Conservation (phyloP, 306 rosid genomes). For the Casuarina cunninghamiana region DNA sequence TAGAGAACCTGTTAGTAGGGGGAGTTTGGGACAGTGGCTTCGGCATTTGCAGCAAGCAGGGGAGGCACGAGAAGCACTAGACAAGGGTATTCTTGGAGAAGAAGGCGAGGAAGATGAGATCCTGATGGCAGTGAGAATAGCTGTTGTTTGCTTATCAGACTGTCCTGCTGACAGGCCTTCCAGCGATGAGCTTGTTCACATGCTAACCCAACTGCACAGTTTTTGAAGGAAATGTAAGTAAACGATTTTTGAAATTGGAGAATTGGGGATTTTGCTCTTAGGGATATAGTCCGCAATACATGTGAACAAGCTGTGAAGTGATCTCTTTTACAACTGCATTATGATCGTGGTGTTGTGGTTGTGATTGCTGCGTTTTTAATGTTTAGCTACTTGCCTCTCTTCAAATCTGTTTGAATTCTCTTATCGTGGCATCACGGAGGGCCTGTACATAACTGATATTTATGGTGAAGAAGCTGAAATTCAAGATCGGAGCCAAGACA, state of each 20-base stretch:
- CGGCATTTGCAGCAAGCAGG: constrained; percentile 85
- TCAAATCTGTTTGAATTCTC: background rate
- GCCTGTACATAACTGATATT: constrained; percentile 13
- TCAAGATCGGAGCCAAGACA: constrained; percentile 4
- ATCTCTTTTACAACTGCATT: background rate
- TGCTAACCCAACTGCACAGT: constrained; percentile 97
- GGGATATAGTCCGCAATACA: constrained; percentile 12
- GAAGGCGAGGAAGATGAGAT: constrained; percentile 98
- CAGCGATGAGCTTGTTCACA: constrained; percentile 96
- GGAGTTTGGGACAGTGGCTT: constrained; percentile 86
- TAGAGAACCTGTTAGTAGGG: constrained; percentile 73
- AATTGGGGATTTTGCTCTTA: constrained; percentile 24
- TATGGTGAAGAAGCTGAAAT: constrained; percentile 22
- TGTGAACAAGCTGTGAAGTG: background rate
- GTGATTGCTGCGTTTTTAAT: background rate
- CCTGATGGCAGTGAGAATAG: constrained; percentile 93
- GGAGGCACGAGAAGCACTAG: constrained; percentile 75
- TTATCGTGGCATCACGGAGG: background rate
- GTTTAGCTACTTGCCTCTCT: background rate
- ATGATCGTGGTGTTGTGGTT: background rate
- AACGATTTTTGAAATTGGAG: constrained; percentile 12
- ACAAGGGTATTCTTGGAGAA: constrained; percentile 73
- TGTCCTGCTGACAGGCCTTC: constrained; percentile 91
- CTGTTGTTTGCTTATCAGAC: constrained; percentile 89
- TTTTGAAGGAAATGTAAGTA: constrained; percentile 53